Evolutionary conservation across 169 alveolate species (phyloP), one percentile per base, ranked within the genome.

Genomic region (Cryptosporidium tyzzeri): DNA sequence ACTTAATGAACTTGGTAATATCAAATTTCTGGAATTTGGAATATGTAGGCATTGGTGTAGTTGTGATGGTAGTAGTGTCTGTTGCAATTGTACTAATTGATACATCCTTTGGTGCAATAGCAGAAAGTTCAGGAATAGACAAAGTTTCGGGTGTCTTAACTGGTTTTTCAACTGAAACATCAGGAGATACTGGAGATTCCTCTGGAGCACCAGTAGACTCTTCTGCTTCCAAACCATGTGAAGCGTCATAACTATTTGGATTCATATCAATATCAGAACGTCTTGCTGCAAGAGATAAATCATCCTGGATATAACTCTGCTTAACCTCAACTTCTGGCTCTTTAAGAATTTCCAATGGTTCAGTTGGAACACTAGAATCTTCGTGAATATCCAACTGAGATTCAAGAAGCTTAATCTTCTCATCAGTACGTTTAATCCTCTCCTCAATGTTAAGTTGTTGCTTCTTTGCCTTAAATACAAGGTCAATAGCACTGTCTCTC

Each of bases 171-270:
- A 33, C 53, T 39, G 67, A 16, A 23, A 41, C 16, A 3, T 61
- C 89, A 10, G 68, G 55, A 45, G 73, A 45, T n/a, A 3, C 41
- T 8, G 59, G 67, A 44, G 67, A 45, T 33, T 45, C 75, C 14
- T 80, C 89, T 3, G 89, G 75, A 62, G 75, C 80, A 5, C 89
- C 89, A 39, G 89, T 62, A 29, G 89, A 80, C n/a, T 80, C 89
- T n/a, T 80, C 89, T 44, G 75, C 89, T 33, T 80, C 89, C 62
- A 80, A 65, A 21, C 73, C 75, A 14, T 37, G 68, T 5, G 89
- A 80, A 31, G 18, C 45, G 0, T 80, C 89, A 18, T 80, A 80
- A 31, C 89, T 80, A 3, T 26, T 33, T n/a, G 89, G 80, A 31
- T 69, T 31, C 12, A 80, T 10, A n/a, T 80, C 89, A 16, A 48